Evolutionary conservation across 169 alveolate species (phyloP).

Genomic region (Babesia microti): DNA sequence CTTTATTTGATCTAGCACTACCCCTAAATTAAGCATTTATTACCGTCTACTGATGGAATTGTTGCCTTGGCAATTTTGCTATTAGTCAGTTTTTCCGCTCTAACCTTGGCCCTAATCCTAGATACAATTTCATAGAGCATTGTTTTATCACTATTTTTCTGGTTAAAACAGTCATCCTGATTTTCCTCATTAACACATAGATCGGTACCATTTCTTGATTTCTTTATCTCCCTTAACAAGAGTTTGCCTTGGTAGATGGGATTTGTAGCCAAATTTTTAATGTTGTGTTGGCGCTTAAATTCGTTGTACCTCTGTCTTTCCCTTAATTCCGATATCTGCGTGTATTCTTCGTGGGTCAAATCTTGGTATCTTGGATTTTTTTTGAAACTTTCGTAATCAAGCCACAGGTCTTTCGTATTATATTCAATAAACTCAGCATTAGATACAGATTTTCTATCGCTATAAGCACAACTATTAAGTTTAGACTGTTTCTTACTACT

Average conservation of each 20-base stretch:
- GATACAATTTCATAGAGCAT: slow-evolving; percentile 60
- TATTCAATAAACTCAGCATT: slow-evolving; percentile 10
- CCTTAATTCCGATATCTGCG: slow-evolving; percentile 43
- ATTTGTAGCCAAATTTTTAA: too few relatives aligned
- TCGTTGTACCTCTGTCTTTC: slow-evolving; percentile 41
- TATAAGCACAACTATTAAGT: background rate
- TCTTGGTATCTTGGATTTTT: slow-evolving; percentile 36
- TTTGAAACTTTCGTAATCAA: slow-evolving; percentile 35
- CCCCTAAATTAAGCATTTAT: slow-evolving; percentile 8
- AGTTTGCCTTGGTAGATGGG: too few relatives aligned
- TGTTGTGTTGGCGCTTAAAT: too few relatives aligned
- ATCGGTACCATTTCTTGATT: too few relatives aligned
- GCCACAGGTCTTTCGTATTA: slow-evolving; percentile 1
- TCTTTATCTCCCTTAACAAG: too few relatives aligned
- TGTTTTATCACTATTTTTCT: slow-evolving; percentile 37
- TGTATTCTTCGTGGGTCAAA: slow-evolving; percentile 55
- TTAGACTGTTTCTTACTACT: background rate
- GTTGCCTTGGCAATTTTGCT: slow-evolving; percentile 49
- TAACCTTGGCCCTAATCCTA: slow-evolving; percentile 49
- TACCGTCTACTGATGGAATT: slow-evolving; percentile 53
- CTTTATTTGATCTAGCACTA: slow-evolving; percentile 53
- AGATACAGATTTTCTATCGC: too few relatives aligned
- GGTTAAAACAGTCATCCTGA: slow-evolving; percentile 6
- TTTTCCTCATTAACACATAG: slow-evolving; percentile 9
- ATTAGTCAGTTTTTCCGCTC: slow-evolving; percentile 50